These are phyloP conservation scores for Termitomyces sp. DNA, from an alignment of 768 basidiomycete genomes.

Conservation along the genomic window DNA sequence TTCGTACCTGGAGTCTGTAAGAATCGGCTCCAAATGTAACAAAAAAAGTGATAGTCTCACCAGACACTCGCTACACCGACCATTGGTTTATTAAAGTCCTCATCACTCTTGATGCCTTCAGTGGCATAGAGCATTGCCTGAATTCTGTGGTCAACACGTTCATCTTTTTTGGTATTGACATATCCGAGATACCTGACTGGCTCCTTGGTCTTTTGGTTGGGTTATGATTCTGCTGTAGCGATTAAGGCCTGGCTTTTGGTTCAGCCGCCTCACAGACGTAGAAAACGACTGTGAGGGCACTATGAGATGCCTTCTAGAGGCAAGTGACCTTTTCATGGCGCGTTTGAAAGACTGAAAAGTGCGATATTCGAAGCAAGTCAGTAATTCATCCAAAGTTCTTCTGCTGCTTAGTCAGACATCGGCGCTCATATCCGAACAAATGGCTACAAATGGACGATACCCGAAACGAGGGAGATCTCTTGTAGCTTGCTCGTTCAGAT, in stretches of 20 bases:
- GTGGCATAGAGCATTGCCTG: slow-evolving; percentile 99
- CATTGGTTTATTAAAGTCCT: slow-evolving; percentile 94
- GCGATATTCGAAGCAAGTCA: neutral
- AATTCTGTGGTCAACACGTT: neutral
- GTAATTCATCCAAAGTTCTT: neutral
- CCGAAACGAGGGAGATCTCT: neutral
- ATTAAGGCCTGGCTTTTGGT: slow-evolving; percentile 46
- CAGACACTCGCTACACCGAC: slow-evolving; percentile 96
- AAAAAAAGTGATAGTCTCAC: slow-evolving; percentile 42
- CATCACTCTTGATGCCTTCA: slow-evolving; percentile 76
- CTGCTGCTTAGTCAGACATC: slow-evolving; percentile 15
- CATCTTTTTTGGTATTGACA: slow-evolving; percentile 2
- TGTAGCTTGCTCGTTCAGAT: neutral
- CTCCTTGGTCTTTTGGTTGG: slow-evolving; percentile 91
- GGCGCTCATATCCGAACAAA: slow-evolving; percentile 12
- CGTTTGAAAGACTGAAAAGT: slow-evolving; percentile 1
- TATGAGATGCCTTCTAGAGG: slow-evolving; percentile 19
- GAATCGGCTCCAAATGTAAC: slow-evolving; percentile 7
- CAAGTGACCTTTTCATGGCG: slow-evolving; percentile 22
- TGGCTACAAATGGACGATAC: neutral
- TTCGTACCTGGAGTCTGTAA: slow-evolving; percentile 73
- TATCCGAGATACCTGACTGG: slow-evolving; percentile 66
- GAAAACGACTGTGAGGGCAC: slow-evolving; percentile 33
- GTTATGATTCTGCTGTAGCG: slow-evolving; percentile 81
- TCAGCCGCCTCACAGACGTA: slow-evolving; percentile 33